Percentiles rank a stretch among this genome's conserved stretches.
phyloP scores from a whole-genome alignment of 2,329 filamentous ascomycete genomes.

The Sporothrix curviconia region DNA sequence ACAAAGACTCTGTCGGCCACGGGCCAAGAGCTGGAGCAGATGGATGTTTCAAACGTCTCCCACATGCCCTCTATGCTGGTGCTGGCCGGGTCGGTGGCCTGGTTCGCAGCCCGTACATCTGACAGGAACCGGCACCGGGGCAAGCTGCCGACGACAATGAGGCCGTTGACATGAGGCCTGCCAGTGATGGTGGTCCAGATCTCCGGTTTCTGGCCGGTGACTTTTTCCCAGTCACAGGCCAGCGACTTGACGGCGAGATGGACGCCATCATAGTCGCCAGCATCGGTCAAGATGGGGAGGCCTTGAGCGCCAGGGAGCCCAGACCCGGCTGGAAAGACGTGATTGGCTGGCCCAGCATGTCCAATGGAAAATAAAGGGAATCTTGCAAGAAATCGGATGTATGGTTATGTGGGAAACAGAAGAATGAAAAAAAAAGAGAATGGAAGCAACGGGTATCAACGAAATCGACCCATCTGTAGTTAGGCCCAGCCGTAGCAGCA shows the following conservation, averaged over 20 bases:
- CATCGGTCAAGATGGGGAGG: not conserved
- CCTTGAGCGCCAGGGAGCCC: not conserved
- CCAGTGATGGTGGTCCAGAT: too few species aligned
- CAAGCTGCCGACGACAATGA: not conserved
- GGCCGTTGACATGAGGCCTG: not conserved
- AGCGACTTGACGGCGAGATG: not conserved
- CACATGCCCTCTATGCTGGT: not conserved
- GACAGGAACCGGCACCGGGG: not conserved
- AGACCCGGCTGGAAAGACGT: not conserved
- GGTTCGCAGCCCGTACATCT: too few species aligned
- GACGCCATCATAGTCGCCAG: not conserved
- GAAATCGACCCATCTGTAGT: too few species aligned
- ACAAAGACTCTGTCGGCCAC: slow-evolving; percentile 46
- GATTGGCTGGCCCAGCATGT: not conserved
- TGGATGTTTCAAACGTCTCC: not conserved
- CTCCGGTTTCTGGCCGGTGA: not conserved
- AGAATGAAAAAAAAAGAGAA: too few species aligned
- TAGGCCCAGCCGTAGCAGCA: too few species aligned
- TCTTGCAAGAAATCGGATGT: too few species aligned
- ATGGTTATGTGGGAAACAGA: too few species aligned
- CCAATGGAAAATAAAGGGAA: too few species aligned
- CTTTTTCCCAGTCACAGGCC: not conserved
- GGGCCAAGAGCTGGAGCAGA: too few species aligned
- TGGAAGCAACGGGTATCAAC: too few species aligned
- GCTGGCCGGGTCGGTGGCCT: too few species aligned